These are phyloP conservation scores for Heliamphora pulchella DNA, from an alignment of 179 eudicot species.

Conservation along the genomic window DNA sequence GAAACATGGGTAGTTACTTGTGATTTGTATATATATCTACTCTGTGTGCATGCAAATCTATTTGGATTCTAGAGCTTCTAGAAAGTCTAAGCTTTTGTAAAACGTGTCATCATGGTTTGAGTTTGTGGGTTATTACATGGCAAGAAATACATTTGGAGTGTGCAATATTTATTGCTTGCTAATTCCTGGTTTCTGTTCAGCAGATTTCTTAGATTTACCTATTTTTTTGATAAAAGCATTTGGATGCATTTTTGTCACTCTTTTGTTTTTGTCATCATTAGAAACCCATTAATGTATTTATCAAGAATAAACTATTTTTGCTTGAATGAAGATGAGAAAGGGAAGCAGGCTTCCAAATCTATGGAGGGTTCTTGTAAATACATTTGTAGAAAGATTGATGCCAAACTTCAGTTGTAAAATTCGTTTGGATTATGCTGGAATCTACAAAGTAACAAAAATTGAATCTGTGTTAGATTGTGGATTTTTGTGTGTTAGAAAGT, in stretches of 20 bases:
- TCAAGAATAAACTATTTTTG: background rate
- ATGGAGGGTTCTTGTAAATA: background rate
- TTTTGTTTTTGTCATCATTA: background rate
- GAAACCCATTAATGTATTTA: background rate
- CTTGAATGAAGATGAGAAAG: background rate
- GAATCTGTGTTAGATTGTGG: background rate
- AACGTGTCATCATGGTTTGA: background rate
- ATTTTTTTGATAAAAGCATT: background rate
- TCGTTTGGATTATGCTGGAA: background rate
- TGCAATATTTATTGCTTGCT: background rate
- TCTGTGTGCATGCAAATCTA: too few species aligned
- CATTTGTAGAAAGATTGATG: background rate
- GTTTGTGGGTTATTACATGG: background rate
- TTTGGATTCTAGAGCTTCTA: slow-evolving; percentile 1
- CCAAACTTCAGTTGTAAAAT: background rate
- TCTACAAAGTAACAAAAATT: background rate
- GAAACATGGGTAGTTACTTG: background rate
- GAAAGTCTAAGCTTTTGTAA: background rate
- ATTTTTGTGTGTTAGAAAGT: background rate
- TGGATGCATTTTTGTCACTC: background rate
- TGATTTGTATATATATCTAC: background rate
- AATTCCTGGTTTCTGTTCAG: background rate
- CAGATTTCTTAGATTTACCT: background rate
- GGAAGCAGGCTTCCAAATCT: background rate
- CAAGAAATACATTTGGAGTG: background rate